Evolutionary conservation across 2,329 filamentous ascomycete species (phyloP), one percentile per base, ranked within the genome.

Genomic region (Allantophomopsis lycopodina): DNA sequence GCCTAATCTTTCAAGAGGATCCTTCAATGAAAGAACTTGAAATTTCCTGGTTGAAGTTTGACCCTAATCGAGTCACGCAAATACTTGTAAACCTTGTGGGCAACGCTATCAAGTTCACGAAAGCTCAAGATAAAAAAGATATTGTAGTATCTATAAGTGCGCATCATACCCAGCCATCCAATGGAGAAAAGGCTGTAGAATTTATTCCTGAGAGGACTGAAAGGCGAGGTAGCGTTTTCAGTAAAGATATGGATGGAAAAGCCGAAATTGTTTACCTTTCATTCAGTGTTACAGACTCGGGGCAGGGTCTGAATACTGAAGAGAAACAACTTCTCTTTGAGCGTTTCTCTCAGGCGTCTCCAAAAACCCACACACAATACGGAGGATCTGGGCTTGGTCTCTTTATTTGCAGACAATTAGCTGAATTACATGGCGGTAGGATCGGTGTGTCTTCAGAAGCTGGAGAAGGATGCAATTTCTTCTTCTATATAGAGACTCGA

Each of bases 381-480:
- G 83, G 83, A 14, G 83, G 83, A 1, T 83, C 76, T 0, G 84
- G 84, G 0, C 66, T 89, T 1, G 84, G 84, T 0, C 64, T 89
- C 0, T 89, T 87, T 57, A 88, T 89, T 47, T 83, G 78, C 28
- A 71, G 82, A 23, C 75, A 84, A 40, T 66, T 91, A 18, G 83
- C 81, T 0, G 83, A 89, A 54, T 63, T 89, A 7, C 32, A 34
- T 7, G 32, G 17, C n/a, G 83, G 83, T 5, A 76, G 82, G 42
- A 85, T 91, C 37, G 83, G 83, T 2, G 79, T 88, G 5, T 68
- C 73, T 2, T 81, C 76, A 14, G 65, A 76, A 46, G 65, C 73
- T 2, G 80, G 79, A 2, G 68, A 75, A 16, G 82, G 83, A 2
- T 82, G 76, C 45, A 83, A 76, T 0, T 86, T 87, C 56, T 76